phyloP scores from a whole-genome alignment of 2,329 filamentous ascomycete species.

The Colletotrichum sp. region DNA sequence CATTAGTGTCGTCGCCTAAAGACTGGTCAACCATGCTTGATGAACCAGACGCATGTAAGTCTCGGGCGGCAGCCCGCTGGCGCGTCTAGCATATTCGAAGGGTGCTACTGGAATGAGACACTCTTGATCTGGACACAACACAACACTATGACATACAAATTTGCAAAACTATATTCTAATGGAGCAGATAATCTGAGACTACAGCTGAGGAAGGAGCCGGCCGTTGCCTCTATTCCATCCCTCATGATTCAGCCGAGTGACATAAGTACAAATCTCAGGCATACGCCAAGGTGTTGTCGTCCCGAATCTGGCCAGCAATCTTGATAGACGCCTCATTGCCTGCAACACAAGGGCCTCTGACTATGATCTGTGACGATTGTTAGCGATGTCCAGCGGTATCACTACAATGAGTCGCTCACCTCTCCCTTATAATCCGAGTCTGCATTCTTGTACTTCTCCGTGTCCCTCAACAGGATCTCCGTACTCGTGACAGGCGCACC shows the following conservation, averaged over 20 bases:
- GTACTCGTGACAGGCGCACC: constrained; percentile 81
- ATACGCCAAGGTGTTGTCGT: constrained; percentile 76
- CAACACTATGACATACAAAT: background rate
- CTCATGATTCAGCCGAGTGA: background rate
- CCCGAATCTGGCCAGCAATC: constrained; percentile 67
- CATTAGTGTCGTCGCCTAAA: background rate
- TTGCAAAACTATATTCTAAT: background rate
- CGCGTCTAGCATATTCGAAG: background rate
- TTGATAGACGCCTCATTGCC: constrained; percentile 70
- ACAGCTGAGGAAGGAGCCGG: background rate
- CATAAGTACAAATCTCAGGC: constrained; percentile 29
- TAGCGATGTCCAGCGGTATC: background rate
- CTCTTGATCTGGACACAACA: background rate
- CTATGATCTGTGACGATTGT: constrained; percentile 61
- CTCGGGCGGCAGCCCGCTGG: background rate
- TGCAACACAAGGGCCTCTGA: constrained; percentile 75
- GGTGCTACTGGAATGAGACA: background rate
- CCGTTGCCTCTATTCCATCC: background rate
- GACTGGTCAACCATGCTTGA: background rate
- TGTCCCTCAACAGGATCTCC: constrained; percentile 77
- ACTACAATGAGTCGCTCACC: constrained; percentile 48
- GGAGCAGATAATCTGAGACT: background rate
- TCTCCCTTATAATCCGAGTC: constrained; percentile 68
- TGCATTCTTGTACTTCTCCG: constrained; percentile 62
- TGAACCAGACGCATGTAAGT: background rate